Evolutionary conservation across 2,329 filamentous ascomycete species (phyloP), one percentile per base, ranked within the genome.

Genomic region (Talaromyces piceae): DNA sequence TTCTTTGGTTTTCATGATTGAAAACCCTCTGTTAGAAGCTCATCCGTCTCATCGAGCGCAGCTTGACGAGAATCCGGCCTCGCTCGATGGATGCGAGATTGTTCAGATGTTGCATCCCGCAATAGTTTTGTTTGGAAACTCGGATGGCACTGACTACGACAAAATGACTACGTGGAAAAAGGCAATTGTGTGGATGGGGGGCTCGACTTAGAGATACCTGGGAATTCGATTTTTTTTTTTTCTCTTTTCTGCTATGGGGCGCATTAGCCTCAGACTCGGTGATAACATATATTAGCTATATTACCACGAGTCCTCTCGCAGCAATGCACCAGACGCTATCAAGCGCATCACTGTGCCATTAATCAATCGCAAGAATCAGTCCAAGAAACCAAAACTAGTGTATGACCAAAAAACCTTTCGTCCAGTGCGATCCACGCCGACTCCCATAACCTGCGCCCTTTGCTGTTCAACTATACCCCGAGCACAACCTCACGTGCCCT

Each of bases 331-430:
- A 30, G 28, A 30, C 28, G 28, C 28, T n/a, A 30, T 7, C 7
- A 30, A 13, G 7, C 7, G 28, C 7, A 30, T 7, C 13, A 30
- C 28, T 30, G 13, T 30, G n/a, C 28, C 28, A 30, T 30, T 7
- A 9, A 25, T 25, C 13, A 12, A 37, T n/a, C n/a, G n/a, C n/a
- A n/a, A n/a, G 25, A 23, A 23, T 25, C 23, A 43, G 9, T 43
- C 39, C 12, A 43, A 16, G 54, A 65, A 61, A 20, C 59, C 57
- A 58, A 72, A 54, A 33, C 63, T 56, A 3, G 69, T 68, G 50
- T 71, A 16, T 66, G 59, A 53, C 72, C 72, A 23, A 63, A 60
- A 41, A 73, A 70, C 41, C 63, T 58, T 56, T 72, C 69, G 57
- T 71, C 64, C 56, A 73, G 54, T 23, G 62, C 57, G 18, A 71